phyloP scores from a whole-genome alignment of 2,329 filamentous ascomycete genomes.

The Ramichloridium luteum region DNA sequence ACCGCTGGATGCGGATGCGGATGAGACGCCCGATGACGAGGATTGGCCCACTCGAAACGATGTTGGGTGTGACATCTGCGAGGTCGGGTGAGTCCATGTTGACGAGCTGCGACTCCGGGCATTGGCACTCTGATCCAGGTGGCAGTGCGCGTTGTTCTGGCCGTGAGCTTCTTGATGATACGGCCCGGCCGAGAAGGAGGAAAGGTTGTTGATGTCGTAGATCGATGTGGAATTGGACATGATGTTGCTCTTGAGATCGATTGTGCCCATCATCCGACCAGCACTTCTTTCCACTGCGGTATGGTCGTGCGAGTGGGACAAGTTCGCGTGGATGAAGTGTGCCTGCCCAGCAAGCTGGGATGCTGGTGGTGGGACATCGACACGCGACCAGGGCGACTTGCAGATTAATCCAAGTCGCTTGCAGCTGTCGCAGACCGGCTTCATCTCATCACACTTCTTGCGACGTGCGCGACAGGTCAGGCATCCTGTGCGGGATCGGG shows the following conservation, averaged over 20 bases:
- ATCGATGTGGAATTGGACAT: background rate
- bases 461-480: constrained; percentile 48
- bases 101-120: background rate
- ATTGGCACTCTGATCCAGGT: background rate
- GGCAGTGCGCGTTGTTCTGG: background rate
- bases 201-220: too few species aligned
- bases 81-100: background rate
- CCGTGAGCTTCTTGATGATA: too few species aligned
- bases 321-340: background rate
- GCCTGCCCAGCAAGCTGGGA: background rate
- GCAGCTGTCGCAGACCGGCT: constrained; percentile 57
- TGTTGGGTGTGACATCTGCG: too few species aligned
- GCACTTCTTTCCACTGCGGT: background rate
- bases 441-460: constrained; percentile 47
- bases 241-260: background rate
- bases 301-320: background rate
- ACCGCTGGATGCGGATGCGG: background rate
- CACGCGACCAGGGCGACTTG: background rate
- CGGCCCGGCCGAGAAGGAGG: background rate
- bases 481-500: constrained; percentile 45
- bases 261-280: background rate
- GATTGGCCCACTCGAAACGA: too few species aligned
- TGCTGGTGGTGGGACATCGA: too few species aligned
- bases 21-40: background rate
- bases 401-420: constrained; percentile 34